Conservation (phyloP, 345 rosid genomes). For the Gossypium stocksii region DNA sequence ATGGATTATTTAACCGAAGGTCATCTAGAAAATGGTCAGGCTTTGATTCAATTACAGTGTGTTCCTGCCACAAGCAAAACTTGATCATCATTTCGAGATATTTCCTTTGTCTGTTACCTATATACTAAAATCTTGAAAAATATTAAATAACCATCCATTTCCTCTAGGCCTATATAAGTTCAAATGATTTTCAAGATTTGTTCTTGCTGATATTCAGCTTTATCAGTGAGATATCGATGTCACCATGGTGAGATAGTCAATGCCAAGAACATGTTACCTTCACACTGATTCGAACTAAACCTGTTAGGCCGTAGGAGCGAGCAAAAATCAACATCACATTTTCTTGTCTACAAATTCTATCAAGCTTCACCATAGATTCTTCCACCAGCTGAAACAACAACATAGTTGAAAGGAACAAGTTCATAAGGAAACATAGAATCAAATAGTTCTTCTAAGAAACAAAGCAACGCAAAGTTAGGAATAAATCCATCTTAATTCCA, state of each 20-base stretch:
- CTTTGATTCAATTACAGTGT: constrained; percentile 83
- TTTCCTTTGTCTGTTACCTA: background rate
- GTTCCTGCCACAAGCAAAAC: constrained; percentile 54
- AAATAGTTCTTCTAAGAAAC: background rate
- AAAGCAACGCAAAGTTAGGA: background rate
- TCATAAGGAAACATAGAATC: background rate
- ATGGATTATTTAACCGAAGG: constrained; percentile 91
- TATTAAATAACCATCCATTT: background rate
- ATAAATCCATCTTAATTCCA: background rate
- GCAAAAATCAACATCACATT: constrained; percentile 84
- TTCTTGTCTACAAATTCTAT: constrained; percentile 76
- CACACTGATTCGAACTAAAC: constrained; percentile 78
- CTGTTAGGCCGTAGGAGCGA: constrained; percentile 93
- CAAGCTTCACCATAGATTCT: constrained; percentile 79
- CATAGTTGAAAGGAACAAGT: constrained; percentile 10
- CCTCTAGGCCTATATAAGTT: background rate
- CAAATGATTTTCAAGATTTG: background rate
- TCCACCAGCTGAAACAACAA: constrained; percentile 65
- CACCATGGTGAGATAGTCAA: background rate
- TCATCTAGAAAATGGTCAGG: constrained; percentile 97
- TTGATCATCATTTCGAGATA: background rate
- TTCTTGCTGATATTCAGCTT: background rate
- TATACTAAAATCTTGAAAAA: too few species aligned
- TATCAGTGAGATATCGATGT: background rate
- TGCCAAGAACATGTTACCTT: constrained; percentile 45